Percentiles rank a stretch among this genome's conserved stretches.
Evolutionary conservation across 2,329 filamentous ascomycete genomes (phyloP).

Genomic region (Lecanicillium sp.): DNA sequence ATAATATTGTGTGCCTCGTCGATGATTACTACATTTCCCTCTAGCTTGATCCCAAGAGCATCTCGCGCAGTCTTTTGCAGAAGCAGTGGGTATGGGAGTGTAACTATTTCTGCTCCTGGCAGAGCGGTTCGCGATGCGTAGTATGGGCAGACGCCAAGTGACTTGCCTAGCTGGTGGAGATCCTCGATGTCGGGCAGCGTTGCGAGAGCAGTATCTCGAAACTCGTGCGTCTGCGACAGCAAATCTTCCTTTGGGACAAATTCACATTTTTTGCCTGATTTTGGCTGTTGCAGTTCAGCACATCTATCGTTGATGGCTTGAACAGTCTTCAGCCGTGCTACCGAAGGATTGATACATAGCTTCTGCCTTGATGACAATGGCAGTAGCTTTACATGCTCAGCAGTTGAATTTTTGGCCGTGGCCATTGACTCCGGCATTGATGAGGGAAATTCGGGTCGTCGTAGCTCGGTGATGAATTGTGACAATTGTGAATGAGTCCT

Average conservation of each 20-base stretch:
- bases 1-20: conserved; percentile 98
- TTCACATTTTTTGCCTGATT: conserved; percentile 52
- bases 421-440: conserved; percentile 46
- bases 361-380: conserved; percentile 81
- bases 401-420: conserved; percentile 16
- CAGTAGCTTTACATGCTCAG: conserved; percentile 60
- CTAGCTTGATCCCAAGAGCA: conserved; percentile 76
- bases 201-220: conserved; percentile 77
- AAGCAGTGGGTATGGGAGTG: conserved; percentile 83
- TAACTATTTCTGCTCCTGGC: conserved; percentile 80
- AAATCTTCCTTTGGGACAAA: conserved; percentile 75
- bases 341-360: conserved; percentile 80
- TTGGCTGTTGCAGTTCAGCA: conserved; percentile 75
- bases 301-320: conserved; percentile 91
- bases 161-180: conserved; percentile 66
- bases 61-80: conserved; percentile 82
- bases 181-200: conserved; percentile 92
- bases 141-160: conserved; percentile 81
- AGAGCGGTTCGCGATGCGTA: conserved; percentile 86
- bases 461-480: conserved; percentile 78
- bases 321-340: conserved; percentile 59
- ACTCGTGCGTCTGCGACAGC: conserved; percentile 62
- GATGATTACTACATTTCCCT: conserved; percentile 85
- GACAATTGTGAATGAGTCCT: conserved; percentile 86
- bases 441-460: conserved; percentile 67